These are phyloP conservation scores for Alternaria sp. DNA, from an alignment of 2,329 filamentous ascomycete genomes.

Conservation along the genomic window DNA sequence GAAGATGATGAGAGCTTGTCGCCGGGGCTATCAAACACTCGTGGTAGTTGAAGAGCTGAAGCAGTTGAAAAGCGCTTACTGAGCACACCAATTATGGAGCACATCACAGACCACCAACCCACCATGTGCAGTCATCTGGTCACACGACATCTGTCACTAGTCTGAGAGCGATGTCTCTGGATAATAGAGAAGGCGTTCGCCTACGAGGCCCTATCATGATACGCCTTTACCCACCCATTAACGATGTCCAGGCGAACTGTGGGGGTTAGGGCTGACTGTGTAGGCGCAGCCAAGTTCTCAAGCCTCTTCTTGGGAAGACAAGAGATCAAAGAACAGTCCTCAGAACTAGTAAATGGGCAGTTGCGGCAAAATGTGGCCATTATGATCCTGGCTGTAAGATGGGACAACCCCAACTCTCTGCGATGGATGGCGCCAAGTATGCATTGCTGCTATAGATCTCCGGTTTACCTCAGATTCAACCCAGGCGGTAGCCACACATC, in stretches of 20 bases:
- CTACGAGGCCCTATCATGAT: conserved; percentile 18
- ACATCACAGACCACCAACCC: conserved; percentile 5
- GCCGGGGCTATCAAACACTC: background rate
- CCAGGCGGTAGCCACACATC: background rate
- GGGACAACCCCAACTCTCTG: background rate
- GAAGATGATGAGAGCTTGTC: background rate
- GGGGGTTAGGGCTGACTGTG: background rate
- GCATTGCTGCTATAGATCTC: background rate
- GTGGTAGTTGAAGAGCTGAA: background rate
- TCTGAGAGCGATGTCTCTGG: conserved; percentile 5
- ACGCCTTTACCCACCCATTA: conserved; percentile 16
- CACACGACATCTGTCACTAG: conserved; percentile 15
- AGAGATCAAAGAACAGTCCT: background rate
- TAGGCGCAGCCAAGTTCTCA: background rate
- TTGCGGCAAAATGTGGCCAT: background rate
- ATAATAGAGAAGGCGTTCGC: conserved; percentile 14
- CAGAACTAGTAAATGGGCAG: background rate
- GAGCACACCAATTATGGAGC: conserved; percentile 1
- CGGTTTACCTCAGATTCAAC: background rate
- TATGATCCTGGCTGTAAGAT: background rate
- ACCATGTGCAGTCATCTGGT: conserved; percentile 13
- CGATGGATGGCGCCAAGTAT: background rate
- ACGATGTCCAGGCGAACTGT: background rate
- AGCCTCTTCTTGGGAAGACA: background rate
- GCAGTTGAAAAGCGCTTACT: conserved; percentile 3